These are phyloP conservation scores for Kwoniella dejecticola DNA, from an alignment of 768 basidiomycete genomes.

Conservation along the genomic window DNA sequence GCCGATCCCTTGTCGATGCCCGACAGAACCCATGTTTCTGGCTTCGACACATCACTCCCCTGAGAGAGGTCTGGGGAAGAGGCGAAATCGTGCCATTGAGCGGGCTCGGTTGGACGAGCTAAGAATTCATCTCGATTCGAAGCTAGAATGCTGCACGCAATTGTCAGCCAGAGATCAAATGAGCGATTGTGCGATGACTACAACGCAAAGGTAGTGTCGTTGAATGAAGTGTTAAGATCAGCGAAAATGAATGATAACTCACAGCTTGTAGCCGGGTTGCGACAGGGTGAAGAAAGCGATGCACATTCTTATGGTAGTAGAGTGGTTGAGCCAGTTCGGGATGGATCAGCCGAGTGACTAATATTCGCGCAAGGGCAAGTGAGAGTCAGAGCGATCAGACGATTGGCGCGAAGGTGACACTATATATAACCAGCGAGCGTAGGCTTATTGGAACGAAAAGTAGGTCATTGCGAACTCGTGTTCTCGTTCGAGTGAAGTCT, in stretches of 20 bases:
- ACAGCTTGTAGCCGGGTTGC: conserved; percentile 49
- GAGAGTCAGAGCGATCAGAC: no score
- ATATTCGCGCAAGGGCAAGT: no score
- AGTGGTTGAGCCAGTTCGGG: no score
- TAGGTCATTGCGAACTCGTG: no score
- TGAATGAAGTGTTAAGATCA: neutral
- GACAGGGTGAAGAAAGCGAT: conserved; percentile 46
- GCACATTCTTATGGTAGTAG: no score
- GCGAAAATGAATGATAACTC: no score
- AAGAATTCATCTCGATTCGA: conserved; percentile 57
- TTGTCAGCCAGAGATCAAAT: neutral
- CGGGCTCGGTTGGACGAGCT: conserved; percentile 49
- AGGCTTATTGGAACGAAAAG: no score
- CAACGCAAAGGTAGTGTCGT: neutral
- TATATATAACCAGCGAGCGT: no score
- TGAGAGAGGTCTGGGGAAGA: neutral
- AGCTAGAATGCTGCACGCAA: conserved; percentile 45
- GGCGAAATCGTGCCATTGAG: conserved; percentile 49
- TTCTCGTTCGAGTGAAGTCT: no score
- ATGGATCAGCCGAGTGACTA: no score
- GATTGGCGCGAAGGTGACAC: no score
- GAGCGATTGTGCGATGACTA: neutral
- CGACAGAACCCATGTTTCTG: conserved; percentile 12
- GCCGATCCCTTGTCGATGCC: conserved; percentile 11
- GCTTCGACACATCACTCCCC: neutral